A percentile compares a stretch with the other conserved stretches of the same genome.
Conservation (phyloP, 73 alveolate species). For the Halteria grandinella region DNA sequence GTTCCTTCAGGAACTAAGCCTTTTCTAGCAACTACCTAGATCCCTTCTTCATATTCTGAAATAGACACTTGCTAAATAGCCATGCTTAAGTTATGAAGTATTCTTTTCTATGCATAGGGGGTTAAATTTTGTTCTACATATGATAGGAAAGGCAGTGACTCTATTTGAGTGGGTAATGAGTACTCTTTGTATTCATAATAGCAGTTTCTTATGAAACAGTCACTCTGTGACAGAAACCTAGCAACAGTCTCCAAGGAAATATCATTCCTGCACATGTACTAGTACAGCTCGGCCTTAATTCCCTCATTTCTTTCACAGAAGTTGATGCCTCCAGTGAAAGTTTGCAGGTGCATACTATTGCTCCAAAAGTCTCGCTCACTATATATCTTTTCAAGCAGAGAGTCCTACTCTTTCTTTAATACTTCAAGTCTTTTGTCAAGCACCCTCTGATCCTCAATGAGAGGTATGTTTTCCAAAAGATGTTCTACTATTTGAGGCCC, state of each 20-base stretch:
- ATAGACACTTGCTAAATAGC: no score
- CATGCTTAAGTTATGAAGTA: no score
- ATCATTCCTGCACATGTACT: neutral
- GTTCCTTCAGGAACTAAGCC: no score
- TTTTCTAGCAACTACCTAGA: neutral
- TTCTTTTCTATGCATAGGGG: neutral
- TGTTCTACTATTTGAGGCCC: no score
- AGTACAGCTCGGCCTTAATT: constrained; percentile 9
- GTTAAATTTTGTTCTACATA: neutral
- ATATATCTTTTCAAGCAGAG: constrained; percentile 15
- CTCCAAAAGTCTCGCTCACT: constrained; percentile 44
- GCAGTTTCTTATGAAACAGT: no score
- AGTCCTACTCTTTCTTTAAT: constrained; percentile 8
- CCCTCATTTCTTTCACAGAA: constrained; percentile 52
- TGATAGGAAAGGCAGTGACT: no score
- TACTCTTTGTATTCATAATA: no score
- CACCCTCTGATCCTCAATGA: neutral
- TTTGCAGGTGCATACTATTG: constrained; percentile 1
- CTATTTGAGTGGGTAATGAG: no score
- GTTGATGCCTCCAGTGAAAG: constrained; percentile 26
- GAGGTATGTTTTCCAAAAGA: constrained; percentile 6
- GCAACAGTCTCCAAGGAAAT: neutral
- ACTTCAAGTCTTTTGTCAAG: constrained; percentile 21
- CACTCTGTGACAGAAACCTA: neutral
- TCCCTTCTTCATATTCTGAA: no score